Conservation (phyloP, 129 eudicot genomes). For the Pittosporum tobira region DNA sequence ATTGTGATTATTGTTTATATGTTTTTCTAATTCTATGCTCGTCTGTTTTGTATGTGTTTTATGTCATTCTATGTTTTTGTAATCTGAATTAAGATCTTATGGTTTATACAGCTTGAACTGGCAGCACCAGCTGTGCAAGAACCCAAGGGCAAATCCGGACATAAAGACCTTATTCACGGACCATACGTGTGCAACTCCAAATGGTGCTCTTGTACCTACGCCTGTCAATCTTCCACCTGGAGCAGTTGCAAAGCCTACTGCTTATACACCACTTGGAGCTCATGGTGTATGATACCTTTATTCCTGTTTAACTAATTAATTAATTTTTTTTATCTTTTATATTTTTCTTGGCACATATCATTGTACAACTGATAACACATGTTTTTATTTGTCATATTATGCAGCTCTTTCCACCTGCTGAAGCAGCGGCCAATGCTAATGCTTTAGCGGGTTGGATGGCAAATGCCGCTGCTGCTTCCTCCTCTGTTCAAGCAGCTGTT, state of each 20-base stretch:
- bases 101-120: constrained; percentile 56
- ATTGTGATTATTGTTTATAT: too few species aligned
- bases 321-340: not conserved
- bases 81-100: constrained; percentile 7
- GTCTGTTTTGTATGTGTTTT: too few species aligned
- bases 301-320: too few species aligned
- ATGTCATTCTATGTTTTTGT: too few species aligned
- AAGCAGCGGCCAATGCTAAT: constrained; percentile 65
- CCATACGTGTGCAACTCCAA: constrained; percentile 62
- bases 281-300: constrained; percentile 50
- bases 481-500: constrained; percentile 79
- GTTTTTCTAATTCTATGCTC: too few species aligned
- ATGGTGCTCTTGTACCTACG: constrained; percentile 63
- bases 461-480: constrained; percentile 80
- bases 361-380: not conserved
- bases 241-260: constrained; percentile 61
- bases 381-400: constrained; percentile 5
- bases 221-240: constrained; percentile 66
- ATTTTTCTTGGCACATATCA: not conserved
- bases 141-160: constrained; percentile 88
- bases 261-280: constrained; percentile 57
- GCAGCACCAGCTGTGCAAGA: constrained; percentile 87
- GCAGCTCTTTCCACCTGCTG: constrained; percentile 78
- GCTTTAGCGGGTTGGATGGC: constrained; percentile 93
- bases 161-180: constrained; percentile 71